These are phyloP conservation scores for Cyphellophora attinorum DNA, from an alignment of 2,329 filamentous ascomycete genomes.

Conservation along the genomic window DNA sequence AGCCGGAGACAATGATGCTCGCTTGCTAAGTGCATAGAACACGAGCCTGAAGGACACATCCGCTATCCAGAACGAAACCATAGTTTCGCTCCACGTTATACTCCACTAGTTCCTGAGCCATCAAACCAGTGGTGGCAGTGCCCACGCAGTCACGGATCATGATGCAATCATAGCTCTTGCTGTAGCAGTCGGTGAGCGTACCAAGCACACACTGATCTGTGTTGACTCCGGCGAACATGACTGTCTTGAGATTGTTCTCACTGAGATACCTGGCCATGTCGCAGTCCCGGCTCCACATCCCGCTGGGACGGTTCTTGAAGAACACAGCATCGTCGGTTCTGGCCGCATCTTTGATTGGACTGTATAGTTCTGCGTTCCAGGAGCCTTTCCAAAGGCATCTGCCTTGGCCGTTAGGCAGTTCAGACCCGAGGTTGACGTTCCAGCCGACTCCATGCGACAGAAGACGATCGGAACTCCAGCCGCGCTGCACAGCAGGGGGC, in stretches of 20 bases:
- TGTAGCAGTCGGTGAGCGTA: background rate
- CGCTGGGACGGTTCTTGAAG: background rate
- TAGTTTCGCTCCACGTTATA: background rate
- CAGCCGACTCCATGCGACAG: background rate
- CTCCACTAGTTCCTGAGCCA: background rate
- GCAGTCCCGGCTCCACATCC: background rate
- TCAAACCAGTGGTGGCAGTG: background rate
- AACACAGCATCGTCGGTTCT: background rate
- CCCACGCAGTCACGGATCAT: background rate
- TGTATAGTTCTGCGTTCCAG: background rate
- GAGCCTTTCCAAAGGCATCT: background rate
- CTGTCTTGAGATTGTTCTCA: background rate
- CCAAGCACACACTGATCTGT: background rate
- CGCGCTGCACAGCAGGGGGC: background rate
- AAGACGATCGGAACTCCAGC: background rate
- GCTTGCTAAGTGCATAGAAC: no score
- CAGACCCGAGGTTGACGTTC: background rate
- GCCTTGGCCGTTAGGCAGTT: background rate
- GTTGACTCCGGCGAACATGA: background rate
- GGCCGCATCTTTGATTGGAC: background rate
- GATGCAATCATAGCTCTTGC: background rate
- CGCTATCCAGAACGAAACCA: background rate
- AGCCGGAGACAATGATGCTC: no score
- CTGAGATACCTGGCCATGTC: background rate
- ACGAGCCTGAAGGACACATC: no score